Evolutionary conservation across 768 basidiomycete species (phyloP), one percentile per base, ranked within the genome.

Genomic region (Suillus clintonianus): DNA sequence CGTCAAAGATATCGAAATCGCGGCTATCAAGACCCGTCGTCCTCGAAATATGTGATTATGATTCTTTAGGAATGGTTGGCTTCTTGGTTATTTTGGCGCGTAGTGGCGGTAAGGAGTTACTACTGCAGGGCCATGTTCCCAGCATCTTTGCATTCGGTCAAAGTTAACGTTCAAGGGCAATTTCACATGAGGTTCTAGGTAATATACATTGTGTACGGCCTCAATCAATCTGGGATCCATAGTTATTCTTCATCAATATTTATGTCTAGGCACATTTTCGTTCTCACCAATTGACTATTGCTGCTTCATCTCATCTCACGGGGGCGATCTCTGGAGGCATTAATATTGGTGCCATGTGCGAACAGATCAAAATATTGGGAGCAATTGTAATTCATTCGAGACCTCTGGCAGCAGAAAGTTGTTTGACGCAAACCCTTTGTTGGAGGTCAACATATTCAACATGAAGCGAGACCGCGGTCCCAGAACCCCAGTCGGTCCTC

Each of bases 1-100:
- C 17, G 19, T 13, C 42, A 65, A 59, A 66, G 66, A 68, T 34
- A 63, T 41, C 6, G 66, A 58, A 43, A 48, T 68, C 24, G 55
- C 37, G 10, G 39, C 43, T 32, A 43, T 62, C 58, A 50, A 39
- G 14, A 30, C 61, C 60, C 11, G 50, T 48, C 59, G 43, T 34
- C 37, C 59, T 39, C 36, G 45, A 39, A 32, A 39, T 60, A 45
- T 39, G 36, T 47, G 43, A 27, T 42, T 59, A 27, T 51, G 22
- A 45, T 42, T 57, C 30, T 34, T 43, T 24, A 22, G 32, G 22
- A 19, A 37, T 22, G 50, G 1, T 19, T 43, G 6, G 30, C 15
- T 41, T 30, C 55, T 27, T 57, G 24, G 56, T 30, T 27, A 41
- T 30, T 19, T 37, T 57, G 56, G 19, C 3, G 39, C 19, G 39